Conservation (phyloP, 1,284 basidiomycete genomes). For the Boletus subluridellus region DNA sequence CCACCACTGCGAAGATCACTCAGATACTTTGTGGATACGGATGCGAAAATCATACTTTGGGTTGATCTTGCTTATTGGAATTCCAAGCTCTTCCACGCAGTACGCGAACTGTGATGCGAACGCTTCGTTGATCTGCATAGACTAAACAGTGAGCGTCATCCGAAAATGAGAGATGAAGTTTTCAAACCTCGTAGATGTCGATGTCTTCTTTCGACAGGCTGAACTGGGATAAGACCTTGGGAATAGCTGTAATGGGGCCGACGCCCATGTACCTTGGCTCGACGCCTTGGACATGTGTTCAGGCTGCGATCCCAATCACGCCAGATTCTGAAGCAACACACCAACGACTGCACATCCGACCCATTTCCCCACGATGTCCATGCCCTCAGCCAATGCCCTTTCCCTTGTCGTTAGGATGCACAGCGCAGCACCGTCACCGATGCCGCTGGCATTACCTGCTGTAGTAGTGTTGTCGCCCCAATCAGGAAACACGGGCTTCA, state of each 20-base stretch:
- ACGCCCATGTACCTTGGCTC: slow-evolving; percentile 87
- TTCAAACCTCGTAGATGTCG: slow-evolving; percentile 78
- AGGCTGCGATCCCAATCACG: neutral
- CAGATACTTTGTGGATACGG: neutral
- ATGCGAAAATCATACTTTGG: slow-evolving; percentile 59
- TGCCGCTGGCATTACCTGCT: slow-evolving; percentile 89
- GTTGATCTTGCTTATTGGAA: slow-evolving; percentile 84
- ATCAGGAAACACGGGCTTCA: slow-evolving; percentile 75
- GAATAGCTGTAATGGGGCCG: slow-evolving; percentile 81
- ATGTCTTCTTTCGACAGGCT: slow-evolving; percentile 82
- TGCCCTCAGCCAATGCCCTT: slow-evolving; percentile 78
- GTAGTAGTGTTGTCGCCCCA: slow-evolving; percentile 78
- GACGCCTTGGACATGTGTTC: slow-evolving; percentile 51
- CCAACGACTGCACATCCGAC: slow-evolving; percentile 80
- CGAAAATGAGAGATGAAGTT: slow-evolving; percentile 31
- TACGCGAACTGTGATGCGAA: slow-evolving; percentile 79
- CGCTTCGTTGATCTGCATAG: slow-evolving; percentile 72
- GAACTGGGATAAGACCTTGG: slow-evolving; percentile 68
- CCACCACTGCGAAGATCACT: slow-evolving; percentile 58
- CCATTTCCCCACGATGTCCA: slow-evolving; percentile 89
- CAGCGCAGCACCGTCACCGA: slow-evolving; percentile 92
- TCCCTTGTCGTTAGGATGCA: slow-evolving; percentile 84
- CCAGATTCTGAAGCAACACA: slow-evolving; percentile 30
- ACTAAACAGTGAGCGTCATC: neutral
- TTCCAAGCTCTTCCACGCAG: slow-evolving; percentile 73